Evolutionary conservation across 441 rosid genomes (phyloP).

Genomic region (Corymbia calophylla): DNA sequence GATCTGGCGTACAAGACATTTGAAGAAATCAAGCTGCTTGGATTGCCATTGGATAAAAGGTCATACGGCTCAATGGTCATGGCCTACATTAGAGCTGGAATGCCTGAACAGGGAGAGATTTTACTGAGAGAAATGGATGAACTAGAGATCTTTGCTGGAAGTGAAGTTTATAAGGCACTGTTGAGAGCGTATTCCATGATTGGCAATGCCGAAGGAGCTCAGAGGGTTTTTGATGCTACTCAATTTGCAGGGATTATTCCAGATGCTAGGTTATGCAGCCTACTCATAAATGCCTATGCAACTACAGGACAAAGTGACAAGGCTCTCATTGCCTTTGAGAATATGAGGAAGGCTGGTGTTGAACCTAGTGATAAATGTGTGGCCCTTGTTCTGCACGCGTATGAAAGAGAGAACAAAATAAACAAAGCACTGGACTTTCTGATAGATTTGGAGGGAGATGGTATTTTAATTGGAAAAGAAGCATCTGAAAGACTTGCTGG

Average conservation of each 20-base stretch:
- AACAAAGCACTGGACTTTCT: constrained; percentile 55
- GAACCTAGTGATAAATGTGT: constrained; percentile 71
- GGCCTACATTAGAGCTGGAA: constrained; percentile 75
- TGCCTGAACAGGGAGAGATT: constrained; percentile 44
- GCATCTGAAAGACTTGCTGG: constrained; percentile 49
- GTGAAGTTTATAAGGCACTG: constrained; percentile 87
- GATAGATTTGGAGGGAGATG: constrained; percentile 48
- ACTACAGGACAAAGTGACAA: constrained; percentile 52
- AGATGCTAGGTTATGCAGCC: constrained; percentile 57
- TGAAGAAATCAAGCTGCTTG: constrained; percentile 60
- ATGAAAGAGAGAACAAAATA: constrained; percentile 56
- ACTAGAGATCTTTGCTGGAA: constrained; percentile 48
- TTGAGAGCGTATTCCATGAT: constrained; percentile 63
- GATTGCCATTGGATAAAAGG: constrained; percentile 51
- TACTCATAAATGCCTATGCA: constrained; percentile 68
- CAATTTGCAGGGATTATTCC: constrained; percentile 75
- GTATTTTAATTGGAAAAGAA: constrained; percentile 53
- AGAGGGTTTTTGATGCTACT: constrained; percentile 66
- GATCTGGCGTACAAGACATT: constrained; percentile 55
- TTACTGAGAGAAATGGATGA: constrained; percentile 63
- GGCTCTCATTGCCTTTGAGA: constrained; percentile 49
- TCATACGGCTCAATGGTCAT: constrained; percentile 79
- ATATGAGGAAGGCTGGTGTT: constrained; percentile 73
- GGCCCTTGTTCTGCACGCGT: constrained; percentile 53
- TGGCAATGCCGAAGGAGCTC: constrained; percentile 64